Conservation (phyloP, 2,329 filamentous ascomycete genomes). For the Dactylellina haptotyla region DNA sequence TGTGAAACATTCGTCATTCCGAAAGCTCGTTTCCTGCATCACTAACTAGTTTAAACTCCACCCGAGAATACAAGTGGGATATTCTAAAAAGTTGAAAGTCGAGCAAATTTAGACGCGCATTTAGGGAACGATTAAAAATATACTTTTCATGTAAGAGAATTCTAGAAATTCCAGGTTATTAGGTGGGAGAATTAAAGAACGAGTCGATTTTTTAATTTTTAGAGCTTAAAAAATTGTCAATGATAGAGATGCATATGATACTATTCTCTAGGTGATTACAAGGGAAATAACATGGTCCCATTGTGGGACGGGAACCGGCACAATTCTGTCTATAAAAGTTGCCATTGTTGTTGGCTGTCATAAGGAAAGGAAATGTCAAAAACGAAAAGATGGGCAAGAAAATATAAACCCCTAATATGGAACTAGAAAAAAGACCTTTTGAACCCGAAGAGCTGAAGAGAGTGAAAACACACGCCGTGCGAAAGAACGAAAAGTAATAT, state of each 20-base stretch:
- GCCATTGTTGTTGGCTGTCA: neutral
- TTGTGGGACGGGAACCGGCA: neutral
- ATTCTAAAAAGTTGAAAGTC: neutral
- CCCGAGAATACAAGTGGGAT: neutral
- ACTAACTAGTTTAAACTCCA: neutral
- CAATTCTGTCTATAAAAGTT: neutral
- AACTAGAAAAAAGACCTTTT: constrained; percentile 18
- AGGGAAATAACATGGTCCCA: neutral
- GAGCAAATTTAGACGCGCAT: neutral
- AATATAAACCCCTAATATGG: neutral
- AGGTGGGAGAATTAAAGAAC: too few relatives aligned
- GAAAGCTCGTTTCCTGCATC: constrained; percentile 6
- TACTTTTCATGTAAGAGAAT: too few relatives aligned
- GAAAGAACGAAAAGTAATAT: constrained; percentile 7
- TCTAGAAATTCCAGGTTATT: too few relatives aligned
- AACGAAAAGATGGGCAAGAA: constrained; percentile 4
- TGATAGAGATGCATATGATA: neutral
- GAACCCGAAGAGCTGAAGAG: neutral
- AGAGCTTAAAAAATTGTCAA: too few relatives aligned
- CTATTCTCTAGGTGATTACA: neutral
- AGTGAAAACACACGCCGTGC: constrained; percentile 22
- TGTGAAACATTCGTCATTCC: neutral
- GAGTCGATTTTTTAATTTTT: too few relatives aligned
- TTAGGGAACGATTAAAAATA: too few relatives aligned
- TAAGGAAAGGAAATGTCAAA: neutral